Evolutionary conservation across 768 basidiomycete genomes (phyloP).

Genomic region (Suillus discolor): DNA sequence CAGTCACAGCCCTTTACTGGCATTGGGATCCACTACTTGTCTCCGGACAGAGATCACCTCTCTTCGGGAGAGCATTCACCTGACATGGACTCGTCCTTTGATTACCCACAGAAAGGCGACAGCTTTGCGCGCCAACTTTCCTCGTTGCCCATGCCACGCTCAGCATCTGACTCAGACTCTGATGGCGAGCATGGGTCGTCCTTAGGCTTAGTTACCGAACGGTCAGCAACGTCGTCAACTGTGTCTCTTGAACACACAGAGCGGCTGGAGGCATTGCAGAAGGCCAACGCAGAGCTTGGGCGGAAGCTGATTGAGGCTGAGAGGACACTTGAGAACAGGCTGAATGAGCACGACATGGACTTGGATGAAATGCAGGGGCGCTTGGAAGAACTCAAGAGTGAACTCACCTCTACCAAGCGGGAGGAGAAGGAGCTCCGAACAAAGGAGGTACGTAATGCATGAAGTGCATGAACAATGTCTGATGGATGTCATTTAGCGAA

Average conservation of each 20-base stretch:
- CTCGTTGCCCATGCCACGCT: slow-evolving; percentile 60
- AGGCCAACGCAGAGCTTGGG: slow-evolving; percentile 73
- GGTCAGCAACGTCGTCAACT: slow-evolving; percentile 59
- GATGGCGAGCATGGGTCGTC: slow-evolving; percentile 55
- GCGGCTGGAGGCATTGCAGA: slow-evolving; percentile 70
- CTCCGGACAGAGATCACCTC: slow-evolving; percentile 40
- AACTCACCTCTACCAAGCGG: slow-evolving; percentile 77
- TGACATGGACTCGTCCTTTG: slow-evolving; percentile 37
- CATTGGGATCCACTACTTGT: slow-evolving; percentile 44
- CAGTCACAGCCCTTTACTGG: slow-evolving; percentile 49
- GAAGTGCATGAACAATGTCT: slow-evolving; percentile 9
- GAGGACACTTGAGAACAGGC: slow-evolving; percentile 60
- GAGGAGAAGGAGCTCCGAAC: slow-evolving; percentile 91
- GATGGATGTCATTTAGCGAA: slow-evolving; percentile 44
- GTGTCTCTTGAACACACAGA: slow-evolving; percentile 75
- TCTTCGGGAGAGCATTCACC: slow-evolving; percentile 40
- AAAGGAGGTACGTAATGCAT: slow-evolving; percentile 66
- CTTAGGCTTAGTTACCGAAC: slow-evolving; percentile 63
- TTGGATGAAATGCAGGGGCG: slow-evolving; percentile 77
- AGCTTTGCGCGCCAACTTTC: slow-evolving; percentile 50
- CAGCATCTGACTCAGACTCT: slow-evolving; percentile 44
- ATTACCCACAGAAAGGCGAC: slow-evolving; percentile 37
- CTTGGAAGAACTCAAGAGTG: slow-evolving; percentile 76
- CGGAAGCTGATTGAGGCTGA: slow-evolving; percentile 79
- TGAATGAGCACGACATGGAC: slow-evolving; percentile 80